Evolutionary conservation across 208 protist genomes (phyloP).

Genomic region (Leptomonas pyrrhocoris): DNA sequence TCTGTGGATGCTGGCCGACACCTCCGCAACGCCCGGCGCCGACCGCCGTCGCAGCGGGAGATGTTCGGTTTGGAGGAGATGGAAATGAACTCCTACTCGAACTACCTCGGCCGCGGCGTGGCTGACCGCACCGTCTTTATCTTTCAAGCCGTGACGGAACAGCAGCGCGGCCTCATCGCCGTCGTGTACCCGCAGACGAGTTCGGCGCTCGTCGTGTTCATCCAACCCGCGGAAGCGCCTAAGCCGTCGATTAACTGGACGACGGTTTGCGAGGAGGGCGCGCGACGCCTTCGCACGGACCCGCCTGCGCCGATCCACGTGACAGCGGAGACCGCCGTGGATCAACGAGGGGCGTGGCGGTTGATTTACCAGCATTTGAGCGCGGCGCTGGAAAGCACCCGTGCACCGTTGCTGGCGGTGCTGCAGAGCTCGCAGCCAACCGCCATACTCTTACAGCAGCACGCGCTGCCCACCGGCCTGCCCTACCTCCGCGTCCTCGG

Average conservation of each 20-base stretch:
- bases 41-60: conserved; percentile 58
- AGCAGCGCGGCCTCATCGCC: conserved; percentile 73
- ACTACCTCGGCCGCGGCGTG: conserved; percentile 53
- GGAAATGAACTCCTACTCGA: conserved; percentile 35
- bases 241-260: conserved; percentile 72
- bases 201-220: conserved; percentile 62
- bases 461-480: conserved; percentile 47
- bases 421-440: conserved; percentile 74
- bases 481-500: conserved; percentile 83
- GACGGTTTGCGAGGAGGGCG: conserved; percentile 62
- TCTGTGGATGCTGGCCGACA: conserved; percentile 56
- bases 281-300: conserved; percentile 41
- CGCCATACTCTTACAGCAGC: conserved; percentile 68
- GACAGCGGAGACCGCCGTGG: conserved; percentile 46
- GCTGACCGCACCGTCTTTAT: conserved; percentile 71
- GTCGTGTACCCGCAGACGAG: conserved; percentile 64
- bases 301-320: conserved; percentile 33
- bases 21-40: conserved; percentile 47
- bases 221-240: conserved; percentile 78
- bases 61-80: conserved; percentile 77
- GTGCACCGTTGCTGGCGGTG: conserved; percentile 67
- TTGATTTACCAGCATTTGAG: conserved; percentile 56
- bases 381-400: conserved; percentile 43
- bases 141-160: conserved; percentile 65
- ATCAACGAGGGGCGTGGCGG: conserved; percentile 70